These are phyloP conservation scores for Typha latifolia DNA, from an alignment of 176 grass and related monocot species.

Conservation along the genomic window DNA sequence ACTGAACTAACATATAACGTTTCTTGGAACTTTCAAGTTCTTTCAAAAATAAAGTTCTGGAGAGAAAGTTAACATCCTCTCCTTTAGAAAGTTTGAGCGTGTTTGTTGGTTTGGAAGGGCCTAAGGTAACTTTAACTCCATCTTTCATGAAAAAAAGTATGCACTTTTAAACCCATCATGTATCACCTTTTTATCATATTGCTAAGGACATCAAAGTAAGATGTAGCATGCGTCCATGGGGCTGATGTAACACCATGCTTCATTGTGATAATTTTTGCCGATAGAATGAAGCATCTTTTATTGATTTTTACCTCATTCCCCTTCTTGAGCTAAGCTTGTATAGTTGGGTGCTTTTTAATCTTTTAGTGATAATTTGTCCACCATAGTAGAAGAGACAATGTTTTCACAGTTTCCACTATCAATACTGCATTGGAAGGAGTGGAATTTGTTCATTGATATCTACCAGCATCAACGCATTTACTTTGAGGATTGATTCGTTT, in stretches of 20 bases:
- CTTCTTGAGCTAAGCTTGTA: not conserved
- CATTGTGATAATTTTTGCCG: not conserved
- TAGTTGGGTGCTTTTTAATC: not conserved
- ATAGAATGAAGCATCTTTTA: not conserved
- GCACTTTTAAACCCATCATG: constrained; percentile 17
- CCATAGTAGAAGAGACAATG: not conserved
- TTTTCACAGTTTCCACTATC: not conserved
- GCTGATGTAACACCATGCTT: not conserved
- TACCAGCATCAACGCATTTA: no score
- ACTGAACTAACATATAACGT: not conserved
- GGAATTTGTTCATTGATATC: no score
- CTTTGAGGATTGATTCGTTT: no score
- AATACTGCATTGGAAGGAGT: not conserved
- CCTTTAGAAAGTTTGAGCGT: no score
- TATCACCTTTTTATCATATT: not conserved
- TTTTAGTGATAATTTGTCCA: no score
- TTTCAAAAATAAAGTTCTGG: not conserved
- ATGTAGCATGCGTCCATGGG: not conserved
- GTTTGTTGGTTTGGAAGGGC: no score
- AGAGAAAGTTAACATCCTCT: no score
- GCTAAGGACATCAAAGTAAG: not conserved
- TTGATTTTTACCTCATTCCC: no score
- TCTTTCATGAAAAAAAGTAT: constrained; percentile 9
- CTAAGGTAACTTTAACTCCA: no score
- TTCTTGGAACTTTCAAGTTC: not conserved